Evolutionary conservation across 768 basidiomycete genomes (phyloP).

Genomic region (Galerina sulciceps): DNA sequence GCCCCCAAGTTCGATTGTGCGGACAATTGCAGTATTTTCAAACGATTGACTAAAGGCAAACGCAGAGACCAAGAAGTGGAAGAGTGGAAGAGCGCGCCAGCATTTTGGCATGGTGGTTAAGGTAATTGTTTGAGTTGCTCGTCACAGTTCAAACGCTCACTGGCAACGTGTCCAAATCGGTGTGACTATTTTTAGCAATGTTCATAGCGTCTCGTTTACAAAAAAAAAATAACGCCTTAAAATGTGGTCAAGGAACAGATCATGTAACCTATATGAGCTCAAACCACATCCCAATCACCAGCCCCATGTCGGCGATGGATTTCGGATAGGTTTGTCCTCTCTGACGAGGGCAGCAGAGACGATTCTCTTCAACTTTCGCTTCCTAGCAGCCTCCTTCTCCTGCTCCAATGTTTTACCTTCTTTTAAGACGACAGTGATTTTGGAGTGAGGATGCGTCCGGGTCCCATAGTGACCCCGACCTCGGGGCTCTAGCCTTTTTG

Average conservation of each 20-base stretch:
- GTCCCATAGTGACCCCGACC: slow-evolving; percentile 85
- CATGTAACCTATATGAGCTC: slow-evolving; percentile 2
- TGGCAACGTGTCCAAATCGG: slow-evolving; percentile 28
- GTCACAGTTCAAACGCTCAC: not conserved
- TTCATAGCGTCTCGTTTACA: not conserved
- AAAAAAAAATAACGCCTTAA: no score
- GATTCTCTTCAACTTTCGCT: slow-evolving; percentile 73
- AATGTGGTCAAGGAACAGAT: not conserved
- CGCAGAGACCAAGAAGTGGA: slow-evolving; percentile 46
- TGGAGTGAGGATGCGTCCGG: slow-evolving; percentile 74
- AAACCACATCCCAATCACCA: slow-evolving; percentile 56
- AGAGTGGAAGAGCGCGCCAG: slow-evolving; percentile 51
- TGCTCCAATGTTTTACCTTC: slow-evolving; percentile 83
- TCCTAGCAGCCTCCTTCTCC: slow-evolving; percentile 61
- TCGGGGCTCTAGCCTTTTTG: slow-evolving; percentile 76
- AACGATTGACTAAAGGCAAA: slow-evolving; percentile 54
- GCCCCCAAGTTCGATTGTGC: slow-evolving; percentile 89
- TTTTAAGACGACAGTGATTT: slow-evolving; percentile 74
- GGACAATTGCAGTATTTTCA: slow-evolving; percentile 89
- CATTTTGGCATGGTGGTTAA: slow-evolving; percentile 49
- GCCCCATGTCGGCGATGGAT: slow-evolving; percentile 73
- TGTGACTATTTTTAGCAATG: slow-evolving; percentile 23
- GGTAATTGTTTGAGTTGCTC: not conserved
- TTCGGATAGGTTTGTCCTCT: slow-evolving; percentile 81
- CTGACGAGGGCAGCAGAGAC: slow-evolving; percentile 80